Evolutionary conservation across 2,329 filamentous ascomycete genomes (phyloP).

Genomic region (Apiospora hydei): DNA sequence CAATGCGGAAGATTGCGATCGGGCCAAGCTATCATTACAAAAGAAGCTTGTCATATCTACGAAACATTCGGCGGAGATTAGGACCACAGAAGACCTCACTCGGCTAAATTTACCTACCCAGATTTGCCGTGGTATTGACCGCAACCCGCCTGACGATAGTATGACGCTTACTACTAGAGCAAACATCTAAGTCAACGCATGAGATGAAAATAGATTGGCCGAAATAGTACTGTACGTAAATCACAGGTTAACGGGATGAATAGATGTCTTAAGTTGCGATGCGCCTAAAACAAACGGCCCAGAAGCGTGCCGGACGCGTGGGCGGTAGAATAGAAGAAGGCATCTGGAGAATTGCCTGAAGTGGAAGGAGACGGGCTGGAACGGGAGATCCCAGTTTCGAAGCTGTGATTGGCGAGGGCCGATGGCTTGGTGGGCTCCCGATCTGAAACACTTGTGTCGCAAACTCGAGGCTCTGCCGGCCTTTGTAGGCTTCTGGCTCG

Average conservation of each 20-base stretch:
- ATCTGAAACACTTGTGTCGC: slow-evolving; percentile 16
- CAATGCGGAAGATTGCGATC: not conserved
- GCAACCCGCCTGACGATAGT: not conserved
- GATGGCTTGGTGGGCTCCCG: not conserved
- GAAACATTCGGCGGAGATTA: not conserved
- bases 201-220: slow-evolving; percentile 4
- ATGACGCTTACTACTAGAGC: not conserved
- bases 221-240: not conserved
- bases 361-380: slow-evolving; percentile 1
- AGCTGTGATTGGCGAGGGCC: not conserved
- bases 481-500: not conserved
- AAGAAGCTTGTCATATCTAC: not conserved
- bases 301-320: not conserved
- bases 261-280: not conserved
- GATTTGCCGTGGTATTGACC: not conserved
- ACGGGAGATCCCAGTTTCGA: slow-evolving; percentile 9
- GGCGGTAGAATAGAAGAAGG: slow-evolving; percentile 12
- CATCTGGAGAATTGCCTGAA: slow-evolving; percentile 12
- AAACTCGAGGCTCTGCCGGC: slow-evolving; percentile 6
- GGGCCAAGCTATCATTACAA: not conserved
- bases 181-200: not conserved
- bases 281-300: slow-evolving; percentile 3
- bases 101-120: not conserved
- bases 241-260: not conserved
- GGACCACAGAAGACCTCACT: not conserved